These are phyloP conservation scores for Spergularia bocconei DNA, from an alignment of 148 eudicot species.

Conservation along the genomic window DNA sequence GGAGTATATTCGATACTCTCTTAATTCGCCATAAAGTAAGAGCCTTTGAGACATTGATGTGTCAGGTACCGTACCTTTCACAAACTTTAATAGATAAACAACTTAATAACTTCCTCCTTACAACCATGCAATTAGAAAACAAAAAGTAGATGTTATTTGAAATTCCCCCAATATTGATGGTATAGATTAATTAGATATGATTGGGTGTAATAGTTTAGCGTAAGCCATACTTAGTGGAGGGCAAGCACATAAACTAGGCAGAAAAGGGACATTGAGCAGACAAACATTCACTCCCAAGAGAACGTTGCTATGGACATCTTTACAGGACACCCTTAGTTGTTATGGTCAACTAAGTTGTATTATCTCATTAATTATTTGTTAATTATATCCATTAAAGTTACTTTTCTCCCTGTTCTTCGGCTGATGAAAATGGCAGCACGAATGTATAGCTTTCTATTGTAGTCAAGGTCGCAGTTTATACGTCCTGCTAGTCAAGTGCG, in stretches of 20 bases:
- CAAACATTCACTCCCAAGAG: slow-evolving; percentile 23
- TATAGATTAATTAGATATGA: neutral
- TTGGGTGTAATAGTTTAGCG: neutral
- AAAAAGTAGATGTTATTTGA: too few relatives aligned
- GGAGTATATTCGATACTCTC: too few relatives aligned
- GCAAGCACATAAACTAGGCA: neutral
- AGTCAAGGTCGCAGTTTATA: neutral
- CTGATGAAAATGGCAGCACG: slow-evolving; percentile 19
- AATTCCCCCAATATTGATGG: too few relatives aligned
- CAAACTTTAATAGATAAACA: too few relatives aligned
- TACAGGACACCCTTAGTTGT: slow-evolving; percentile 27
- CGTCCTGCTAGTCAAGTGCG: neutral
- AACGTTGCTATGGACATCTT: slow-evolving; percentile 4
- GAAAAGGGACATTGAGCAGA: slow-evolving; percentile 24
- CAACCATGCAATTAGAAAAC: too few relatives aligned
- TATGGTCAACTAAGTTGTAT: slow-evolving; percentile 12
- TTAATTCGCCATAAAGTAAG: too few relatives aligned
- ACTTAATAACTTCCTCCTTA: too few relatives aligned
- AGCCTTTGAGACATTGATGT: too few relatives aligned
- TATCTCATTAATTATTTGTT: neutral
- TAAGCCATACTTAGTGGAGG: slow-evolving; percentile 15
- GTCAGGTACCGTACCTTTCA: too few relatives aligned
- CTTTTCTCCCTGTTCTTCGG: slow-evolving; percentile 15
- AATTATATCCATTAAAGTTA: neutral
- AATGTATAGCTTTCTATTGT: neutral